Evolutionary conservation across 2,329 filamentous ascomycete genomes (phyloP), one percentile per base, ranked within the genome.

Genomic region (Cadophora sp.): DNA sequence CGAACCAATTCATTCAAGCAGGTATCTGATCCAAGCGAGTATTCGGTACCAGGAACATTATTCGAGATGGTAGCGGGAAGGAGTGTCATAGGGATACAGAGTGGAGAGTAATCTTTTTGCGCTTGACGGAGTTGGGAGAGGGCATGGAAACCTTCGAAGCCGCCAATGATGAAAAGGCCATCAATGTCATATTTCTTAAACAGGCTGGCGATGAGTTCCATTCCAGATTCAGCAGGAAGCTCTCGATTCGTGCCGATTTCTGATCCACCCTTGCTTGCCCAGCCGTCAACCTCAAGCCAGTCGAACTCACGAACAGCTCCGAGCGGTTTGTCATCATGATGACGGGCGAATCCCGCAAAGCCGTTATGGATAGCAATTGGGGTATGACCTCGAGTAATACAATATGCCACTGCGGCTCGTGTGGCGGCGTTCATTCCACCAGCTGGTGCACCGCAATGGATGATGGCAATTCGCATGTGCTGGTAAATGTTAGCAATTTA

Each of bases 361-460:
- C 96, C 96, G 75, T 99, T 99, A 82, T 98, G 92, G 65, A 99
- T 94, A 20, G 93, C 95, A 74, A 98, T 80, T 4, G 96, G 92
- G 62, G 93, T 93, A 79, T 99, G 96, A n/a, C 96, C 96, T 67
- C 94, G 89, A 53, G 92, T 91, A 66, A 97, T 80, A 78, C 94
- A 98, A 83, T 97, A 97, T 39, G 94, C 93, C 20, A 97, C 94
- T 16, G 93, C 95, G 36, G 93, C 95, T 73, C 96, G 89, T 22
- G 96, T 96, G 50, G 96, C 96, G 33, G 95, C 94, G 80, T 99
- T 99, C 92, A 99, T 98, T 75, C 96, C 96, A 79, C 96, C 96
- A 36, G 96, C 96, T 8, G 96, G 96, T 14, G 96, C 96, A 75
- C 96, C 96, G 27, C 98, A 94, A 75, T 98, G 96, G 80, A 99